Conservation (phyloP, 495 filamentous ascomycete genomes). For the Xylona heveae region DNA sequence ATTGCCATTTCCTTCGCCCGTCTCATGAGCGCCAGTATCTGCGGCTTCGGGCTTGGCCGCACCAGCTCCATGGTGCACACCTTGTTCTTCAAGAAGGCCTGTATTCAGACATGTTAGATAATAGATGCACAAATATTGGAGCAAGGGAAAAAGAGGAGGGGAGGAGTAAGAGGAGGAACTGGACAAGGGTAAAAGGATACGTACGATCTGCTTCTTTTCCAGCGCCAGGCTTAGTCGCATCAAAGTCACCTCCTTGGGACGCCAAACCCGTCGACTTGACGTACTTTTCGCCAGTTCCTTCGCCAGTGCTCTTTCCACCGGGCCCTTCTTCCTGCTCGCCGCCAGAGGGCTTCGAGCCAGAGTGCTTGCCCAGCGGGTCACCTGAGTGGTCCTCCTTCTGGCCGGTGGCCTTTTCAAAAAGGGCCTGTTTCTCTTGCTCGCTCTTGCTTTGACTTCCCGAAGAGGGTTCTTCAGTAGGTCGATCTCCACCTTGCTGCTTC, state of each 20-base stretch:
- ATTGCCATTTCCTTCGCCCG: not conserved
- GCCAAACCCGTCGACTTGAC: slow-evolving; percentile 30
- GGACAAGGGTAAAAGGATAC: slow-evolving; percentile 9
- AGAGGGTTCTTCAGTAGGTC: slow-evolving; percentile 12
- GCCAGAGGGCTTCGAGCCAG: too few relatives aligned
- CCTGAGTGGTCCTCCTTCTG: slow-evolving; percentile 5
- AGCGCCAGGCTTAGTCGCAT: slow-evolving; percentile 36
- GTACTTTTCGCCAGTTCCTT: slow-evolving; percentile 30
- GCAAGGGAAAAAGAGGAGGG: slow-evolving; percentile 3
- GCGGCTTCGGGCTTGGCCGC: not conserved
- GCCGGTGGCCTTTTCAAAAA: slow-evolving; percentile 6
- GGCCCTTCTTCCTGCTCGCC: too few relatives aligned
- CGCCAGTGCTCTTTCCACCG: slow-evolving; percentile 14
- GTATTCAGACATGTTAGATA: too few relatives aligned
- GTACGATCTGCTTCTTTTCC: slow-evolving; percentile 43
- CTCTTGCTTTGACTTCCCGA: slow-evolving; percentile 6
- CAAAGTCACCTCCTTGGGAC: slow-evolving; percentile 35
- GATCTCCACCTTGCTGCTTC: slow-evolving; percentile 19
- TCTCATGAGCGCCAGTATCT: not conserved
- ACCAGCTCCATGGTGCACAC: slow-evolving; percentile 9
- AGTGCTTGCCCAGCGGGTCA: too few relatives aligned
- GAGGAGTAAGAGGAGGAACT: not conserved
- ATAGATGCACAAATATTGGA: not conserved
- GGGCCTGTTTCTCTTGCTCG: slow-evolving; percentile 9
- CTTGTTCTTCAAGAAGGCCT: slow-evolving; percentile 15